Conservation (phyloP, 2,329 filamentous ascomycete species). For the Pyrenochaeta sp. region DNA sequence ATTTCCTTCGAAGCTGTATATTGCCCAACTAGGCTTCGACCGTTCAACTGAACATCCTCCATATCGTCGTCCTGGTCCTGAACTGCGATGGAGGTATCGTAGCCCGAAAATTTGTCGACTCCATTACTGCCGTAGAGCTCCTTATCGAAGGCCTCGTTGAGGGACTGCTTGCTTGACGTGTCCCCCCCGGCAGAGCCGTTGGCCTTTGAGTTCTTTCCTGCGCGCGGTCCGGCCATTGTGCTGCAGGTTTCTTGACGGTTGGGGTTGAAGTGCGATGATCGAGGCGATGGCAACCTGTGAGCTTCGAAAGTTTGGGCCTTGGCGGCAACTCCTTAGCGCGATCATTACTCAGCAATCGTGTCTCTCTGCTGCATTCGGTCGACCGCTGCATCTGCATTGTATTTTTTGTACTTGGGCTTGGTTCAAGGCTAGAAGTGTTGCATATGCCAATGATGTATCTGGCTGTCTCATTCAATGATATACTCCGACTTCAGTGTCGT, state of each 20-base stretch:
- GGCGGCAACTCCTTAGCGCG: conserved; percentile 17
- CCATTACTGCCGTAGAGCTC: conserved; percentile 80
- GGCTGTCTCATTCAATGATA: too few relatives aligned
- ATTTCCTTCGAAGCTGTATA: conserved; percentile 93
- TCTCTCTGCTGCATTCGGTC: too few relatives aligned
- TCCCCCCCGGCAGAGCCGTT: conserved; percentile 82
- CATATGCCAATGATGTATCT: too few relatives aligned
- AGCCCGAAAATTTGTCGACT: conserved; percentile 84
- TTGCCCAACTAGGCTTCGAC: conserved; percentile 85
- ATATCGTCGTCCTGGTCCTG: conserved; percentile 82
- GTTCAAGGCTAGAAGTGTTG: too few relatives aligned
- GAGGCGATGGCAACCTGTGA: conserved; percentile 18
- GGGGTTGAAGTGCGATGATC: conserved; percentile 15
- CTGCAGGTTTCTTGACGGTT: conserved; percentile 32
- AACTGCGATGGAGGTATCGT: conserved; percentile 86
- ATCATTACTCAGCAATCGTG: background rate
- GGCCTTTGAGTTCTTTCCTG: conserved; percentile 77
- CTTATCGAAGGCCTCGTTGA: conserved; percentile 89
- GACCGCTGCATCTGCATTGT: too few relatives aligned
- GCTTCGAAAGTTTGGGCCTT: conserved; percentile 25
- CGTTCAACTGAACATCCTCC: conserved; percentile 70
- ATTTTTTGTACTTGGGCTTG: too few relatives aligned
- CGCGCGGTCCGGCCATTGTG: conserved; percentile 46
- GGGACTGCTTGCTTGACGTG: conserved; percentile 85
- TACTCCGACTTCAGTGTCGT: background rate